Base-by-base conservation (phyloP, 2,329 filamentous ascomycete species). In the Chaetomiaceae sp. region DNA sequence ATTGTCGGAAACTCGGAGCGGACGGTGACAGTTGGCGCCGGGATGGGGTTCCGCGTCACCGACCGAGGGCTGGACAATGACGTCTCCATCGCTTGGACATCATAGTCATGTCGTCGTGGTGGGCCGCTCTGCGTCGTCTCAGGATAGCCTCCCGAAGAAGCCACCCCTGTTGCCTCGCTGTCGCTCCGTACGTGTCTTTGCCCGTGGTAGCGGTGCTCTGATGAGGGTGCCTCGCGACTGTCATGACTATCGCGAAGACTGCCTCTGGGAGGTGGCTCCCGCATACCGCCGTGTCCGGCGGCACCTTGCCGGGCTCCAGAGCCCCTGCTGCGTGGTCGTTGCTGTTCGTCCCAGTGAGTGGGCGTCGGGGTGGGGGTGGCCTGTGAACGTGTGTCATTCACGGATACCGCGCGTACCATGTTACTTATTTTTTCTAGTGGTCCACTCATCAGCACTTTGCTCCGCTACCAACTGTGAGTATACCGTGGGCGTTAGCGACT, bases 1-100 rank as follows among this genome's bases (percentile, higher is more conserved):
- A 99, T 81, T 1, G 94, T 97, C 0, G 94, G 94, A 66, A 96
- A 99, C 70, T 99, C 94, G 66, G 92, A 97, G 54, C 92, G 88
- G 43, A 99, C 87, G 0, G 89, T 95, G n/a, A 99, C 90, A 0
- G 83, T 87, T 0, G 94, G 94, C 5, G 90, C 76, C 1, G 94
- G 91, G 54, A 97, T 96, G 0, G 90, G 90, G 62, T 95, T 96
- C 63, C 86, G 88, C 9, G 84, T 79, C 18, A 86, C 79, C 5
- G 78, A 72, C 33, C 87, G 84, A 5, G 90, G 87, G 69, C 84
- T 90, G 58, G 82, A 81, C 16, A 95, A 77, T 30, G 85, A 87
- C 0, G 89, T 89, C 69, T 96, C 92, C 89, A 96, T 96, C 3
- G 91, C 90, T 68, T 97, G 92, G 14, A 96, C 82, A 66, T 97